Conservation (phyloP, 1,139 yeast species). For the Lodderomyces theae region DNA sequence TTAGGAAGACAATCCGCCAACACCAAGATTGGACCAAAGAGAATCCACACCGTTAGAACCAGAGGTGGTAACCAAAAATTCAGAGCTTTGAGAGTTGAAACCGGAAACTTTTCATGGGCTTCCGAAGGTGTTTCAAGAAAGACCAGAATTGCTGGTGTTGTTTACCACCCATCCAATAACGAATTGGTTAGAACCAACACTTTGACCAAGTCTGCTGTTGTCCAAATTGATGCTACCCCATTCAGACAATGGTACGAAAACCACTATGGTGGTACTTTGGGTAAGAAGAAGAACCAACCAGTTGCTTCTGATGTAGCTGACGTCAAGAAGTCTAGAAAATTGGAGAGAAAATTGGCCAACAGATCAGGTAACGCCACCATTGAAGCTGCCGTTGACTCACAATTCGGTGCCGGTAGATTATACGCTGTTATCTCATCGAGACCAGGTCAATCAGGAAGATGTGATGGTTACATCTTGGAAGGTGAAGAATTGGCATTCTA, state of each 20-base stretch:
- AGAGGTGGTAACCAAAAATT: conserved; percentile 99
- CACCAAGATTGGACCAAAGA: conserved; percentile 99
- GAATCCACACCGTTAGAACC: conserved; percentile 98
- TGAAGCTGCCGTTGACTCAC: conserved; percentile 89
- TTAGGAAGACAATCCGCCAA: conserved; percentile 99
- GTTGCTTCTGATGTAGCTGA: conserved; percentile 48
- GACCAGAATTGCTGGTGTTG: conserved; percentile 98
- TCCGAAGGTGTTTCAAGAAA: conserved; percentile 98
- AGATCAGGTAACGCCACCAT: conserved; percentile 84
- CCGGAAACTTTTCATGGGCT: conserved; percentile 99
- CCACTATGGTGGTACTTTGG: conserved; percentile 93
- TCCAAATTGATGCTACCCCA: conserved; percentile 99
- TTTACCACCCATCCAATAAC: conserved; percentile 99
- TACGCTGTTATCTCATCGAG: conserved; percentile 98
- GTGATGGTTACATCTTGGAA: conserved; percentile 99
- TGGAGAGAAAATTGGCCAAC: conserved; percentile 87
- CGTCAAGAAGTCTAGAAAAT: conserved; percentile 71
- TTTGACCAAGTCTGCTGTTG: conserved; percentile 97
- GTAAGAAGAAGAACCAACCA: conserved; percentile 65
- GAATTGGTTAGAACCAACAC: conserved; percentile 99
- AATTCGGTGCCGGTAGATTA: conserved; percentile 98
- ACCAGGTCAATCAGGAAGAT: conserved; percentile 99
- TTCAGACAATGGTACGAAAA: conserved; percentile 99
- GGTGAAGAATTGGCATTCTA: conserved; percentile 99
- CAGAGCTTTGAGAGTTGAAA: conserved; percentile 99